A percentile compares a stretch with the other conserved stretches of the same genome.
Evolutionary conservation across 345 rosid genomes (phyloP).

Genomic region (Eucalyptus marginata): DNA sequence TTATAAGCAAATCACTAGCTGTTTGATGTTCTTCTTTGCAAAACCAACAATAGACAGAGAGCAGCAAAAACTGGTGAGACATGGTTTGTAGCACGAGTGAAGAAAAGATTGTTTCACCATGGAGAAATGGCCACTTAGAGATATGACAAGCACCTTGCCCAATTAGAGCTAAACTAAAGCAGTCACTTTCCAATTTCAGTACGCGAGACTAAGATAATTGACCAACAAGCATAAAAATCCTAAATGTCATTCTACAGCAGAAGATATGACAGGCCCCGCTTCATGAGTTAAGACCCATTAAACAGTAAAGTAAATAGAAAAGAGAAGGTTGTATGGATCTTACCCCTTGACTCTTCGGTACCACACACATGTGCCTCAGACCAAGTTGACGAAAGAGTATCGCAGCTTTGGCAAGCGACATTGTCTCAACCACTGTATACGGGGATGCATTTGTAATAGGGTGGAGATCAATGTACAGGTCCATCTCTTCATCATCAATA

Average conservation of each 20-base stretch:
- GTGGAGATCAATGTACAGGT: slow-evolving; percentile 53
- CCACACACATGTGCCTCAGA: slow-evolving; percentile 55
- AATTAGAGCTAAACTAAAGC: background rate
- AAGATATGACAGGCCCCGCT: background rate
- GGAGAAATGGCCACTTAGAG: background rate
- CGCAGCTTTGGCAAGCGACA: slow-evolving; percentile 63
- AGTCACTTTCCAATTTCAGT: background rate
- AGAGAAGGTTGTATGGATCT: background rate
- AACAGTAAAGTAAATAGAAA: background rate
- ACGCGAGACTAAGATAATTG: background rate
- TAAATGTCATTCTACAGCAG: background rate
- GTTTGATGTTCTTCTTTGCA: background rate
- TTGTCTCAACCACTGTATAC: slow-evolving; percentile 55
- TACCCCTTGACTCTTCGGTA: slow-evolving; percentile 54
- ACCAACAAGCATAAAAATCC: background rate
- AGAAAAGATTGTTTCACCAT: background rate
- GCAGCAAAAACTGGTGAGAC: background rate
- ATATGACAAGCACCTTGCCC: background rate
- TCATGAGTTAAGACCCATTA: background rate
- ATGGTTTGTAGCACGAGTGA: background rate
- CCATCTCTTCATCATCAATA: slow-evolving; percentile 45
- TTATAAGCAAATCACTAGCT: background rate
- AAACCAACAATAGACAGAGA: background rate
- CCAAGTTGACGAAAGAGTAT: slow-evolving; percentile 52
- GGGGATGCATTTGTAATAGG: slow-evolving; percentile 53